phyloP scores from a whole-genome alignment of 2,329 filamentous ascomycete species.

The Tolypocladium ovalisporum region DNA sequence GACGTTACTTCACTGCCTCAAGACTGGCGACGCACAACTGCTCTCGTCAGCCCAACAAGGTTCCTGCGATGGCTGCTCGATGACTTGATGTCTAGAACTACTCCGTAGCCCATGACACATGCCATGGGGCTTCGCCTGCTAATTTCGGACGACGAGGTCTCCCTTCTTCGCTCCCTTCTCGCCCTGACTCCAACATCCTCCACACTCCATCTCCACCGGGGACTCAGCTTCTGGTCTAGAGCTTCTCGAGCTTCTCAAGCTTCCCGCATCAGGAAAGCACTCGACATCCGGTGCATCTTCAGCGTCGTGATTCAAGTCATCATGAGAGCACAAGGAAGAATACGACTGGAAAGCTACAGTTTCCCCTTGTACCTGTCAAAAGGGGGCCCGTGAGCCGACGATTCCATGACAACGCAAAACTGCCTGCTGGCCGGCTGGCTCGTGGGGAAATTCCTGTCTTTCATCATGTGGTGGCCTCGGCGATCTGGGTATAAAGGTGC shows the following conservation, averaged over 20 bases:
- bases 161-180: neutral
- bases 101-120: conserved; percentile 10
- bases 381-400: neutral
- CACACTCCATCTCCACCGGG: neutral
- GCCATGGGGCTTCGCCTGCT: neutral
- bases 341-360: neutral
- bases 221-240: conserved; percentile 2
- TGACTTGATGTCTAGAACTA: conserved; percentile 9
- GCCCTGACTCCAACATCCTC: neutral
- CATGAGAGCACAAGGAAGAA: neutral
- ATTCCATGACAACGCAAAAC: neutral
- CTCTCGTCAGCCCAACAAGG: no score
- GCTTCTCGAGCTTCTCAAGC: conserved; percentile 4
- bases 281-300: conserved; percentile 13
- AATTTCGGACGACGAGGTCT: neutral
- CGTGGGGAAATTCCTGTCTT: conserved; percentile 1
- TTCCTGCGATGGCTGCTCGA: neutral
- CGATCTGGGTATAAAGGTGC: neutral
- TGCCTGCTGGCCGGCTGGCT: neutral
- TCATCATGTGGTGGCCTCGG: neutral
- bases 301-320: conserved; percentile 4
- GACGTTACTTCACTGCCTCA: neutral
- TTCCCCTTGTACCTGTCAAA: neutral
- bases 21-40: neutral
- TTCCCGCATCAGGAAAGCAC: conserved; percentile 12